Evolutionary conservation across 2,329 filamentous ascomycete genomes (phyloP), one percentile per base, ranked within the genome.

Genomic region (Aureobasidium sp.): DNA sequence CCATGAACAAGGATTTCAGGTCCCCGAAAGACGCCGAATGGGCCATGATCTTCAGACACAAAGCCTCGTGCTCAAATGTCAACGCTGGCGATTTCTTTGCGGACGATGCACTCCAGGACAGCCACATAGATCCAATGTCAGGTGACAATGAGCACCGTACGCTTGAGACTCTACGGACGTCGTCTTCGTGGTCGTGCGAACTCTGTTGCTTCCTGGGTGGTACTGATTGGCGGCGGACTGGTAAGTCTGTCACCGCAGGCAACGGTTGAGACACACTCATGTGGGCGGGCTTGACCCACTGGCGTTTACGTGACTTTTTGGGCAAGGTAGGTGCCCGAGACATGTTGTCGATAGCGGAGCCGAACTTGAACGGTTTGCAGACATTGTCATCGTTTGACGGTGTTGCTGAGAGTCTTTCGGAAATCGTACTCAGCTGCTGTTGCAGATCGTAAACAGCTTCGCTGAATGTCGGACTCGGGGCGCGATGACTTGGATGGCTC

Each of bases 11-110:
- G 37, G 77, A 77, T 66, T 83, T 83, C 0, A 86, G 74, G 67
- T 85, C 83, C 37, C 81, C 76, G 2, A 83, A 72, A 2, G 76
- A 77, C 39, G 76, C 71, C 8, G 83, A 73, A 5, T 72, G 75
- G 48, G 76, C 70, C 62, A 85, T 71, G 12, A 86, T 82, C n/a
- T 70, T 68, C 19, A 81, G 68, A 17, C 85, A 75, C 4, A 85
- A 75, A n/a, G 73, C 67, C 35, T 50, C 44, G 17, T 49, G 31
- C 2, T 50, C 19, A 11, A 60, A 49, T 1, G 37, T 33, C n/a
- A 27, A 24, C 35, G 31, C 54, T 19, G 54, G n/a, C 3, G n/a
- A 22, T 29, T 14, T 24, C 22, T 31, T 37, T 15, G 12, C 29
- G 7, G 39, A 17, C 14, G 53, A 33, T 7, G 14, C 33, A 33